These are phyloP conservation scores for Brasenia schreberi DNA, from an alignment of 164 flowering plant species.

Conservation along the genomic window DNA sequence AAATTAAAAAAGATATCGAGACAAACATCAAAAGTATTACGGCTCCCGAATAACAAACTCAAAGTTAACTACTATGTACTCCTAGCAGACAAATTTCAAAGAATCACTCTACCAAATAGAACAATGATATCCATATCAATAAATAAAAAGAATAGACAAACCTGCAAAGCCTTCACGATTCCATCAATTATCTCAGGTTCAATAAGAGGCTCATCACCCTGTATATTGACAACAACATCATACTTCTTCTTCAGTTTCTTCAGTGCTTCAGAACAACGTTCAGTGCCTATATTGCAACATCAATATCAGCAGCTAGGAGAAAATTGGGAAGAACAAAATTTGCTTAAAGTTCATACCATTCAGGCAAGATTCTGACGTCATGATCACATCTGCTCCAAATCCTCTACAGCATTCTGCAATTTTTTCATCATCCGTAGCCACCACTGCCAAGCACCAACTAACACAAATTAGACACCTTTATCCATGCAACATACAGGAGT, in stretches of 20 bases:
- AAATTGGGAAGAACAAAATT: background rate
- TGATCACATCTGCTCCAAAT: conserved; percentile 92
- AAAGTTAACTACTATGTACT: too few relatives aligned
- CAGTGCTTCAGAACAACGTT: conserved; percentile 90
- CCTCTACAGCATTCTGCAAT: conserved; percentile 87
- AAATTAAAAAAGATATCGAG: too few relatives aligned
- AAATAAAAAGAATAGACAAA: too few relatives aligned
- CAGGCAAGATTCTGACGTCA: conserved; percentile 86
- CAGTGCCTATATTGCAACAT: conserved; percentile 43
- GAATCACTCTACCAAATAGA: too few relatives aligned
- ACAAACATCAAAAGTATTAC: too few relatives aligned
- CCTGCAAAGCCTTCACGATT: conserved; percentile 87
- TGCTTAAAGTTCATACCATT: conserved; percentile 39
- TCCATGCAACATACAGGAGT: too few relatives aligned
- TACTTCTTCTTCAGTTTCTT: conserved; percentile 67
- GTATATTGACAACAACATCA: conserved; percentile 95
- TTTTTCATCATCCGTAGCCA: conserved; percentile 90
- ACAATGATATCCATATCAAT: too few relatives aligned
- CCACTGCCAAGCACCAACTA: conserved; percentile 29
- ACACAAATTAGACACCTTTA: too few relatives aligned
- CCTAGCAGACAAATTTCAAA: too few relatives aligned
- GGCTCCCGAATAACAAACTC: too few relatives aligned
- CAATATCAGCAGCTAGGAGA: background rate
- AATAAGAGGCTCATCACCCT: conserved; percentile 96
- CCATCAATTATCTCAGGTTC: conserved; percentile 98